These are phyloP conservation scores for Aspergillus floridensis DNA, from an alignment of 2,329 filamentous ascomycete genomes.

Conservation along the genomic window DNA sequence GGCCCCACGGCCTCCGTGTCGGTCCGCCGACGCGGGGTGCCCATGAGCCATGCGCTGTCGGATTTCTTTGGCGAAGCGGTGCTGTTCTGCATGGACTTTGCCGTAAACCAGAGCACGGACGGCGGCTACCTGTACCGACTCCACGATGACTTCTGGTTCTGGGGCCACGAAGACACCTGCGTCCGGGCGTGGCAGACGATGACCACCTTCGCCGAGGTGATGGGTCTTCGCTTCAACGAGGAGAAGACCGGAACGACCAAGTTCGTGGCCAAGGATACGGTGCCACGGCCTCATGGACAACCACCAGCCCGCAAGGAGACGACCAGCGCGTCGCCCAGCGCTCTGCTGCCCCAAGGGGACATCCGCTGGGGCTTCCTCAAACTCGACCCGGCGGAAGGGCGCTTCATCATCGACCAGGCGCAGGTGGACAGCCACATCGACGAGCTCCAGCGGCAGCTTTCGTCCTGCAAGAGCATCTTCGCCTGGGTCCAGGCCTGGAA, in stretches of 20 bases:
- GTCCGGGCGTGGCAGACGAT: conserved; percentile 60
- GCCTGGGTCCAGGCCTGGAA: conserved; percentile 62
- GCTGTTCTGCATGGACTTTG: conserved; percentile 64
- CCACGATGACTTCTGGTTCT: conserved; percentile 67
- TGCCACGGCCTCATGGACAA: not conserved
- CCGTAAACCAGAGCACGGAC: conserved; percentile 57
- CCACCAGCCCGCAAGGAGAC: no score
- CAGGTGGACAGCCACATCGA: conserved; percentile 60
- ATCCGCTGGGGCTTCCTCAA: conserved; percentile 61
- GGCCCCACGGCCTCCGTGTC: conserved; percentile 45
- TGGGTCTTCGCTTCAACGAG: conserved; percentile 58
- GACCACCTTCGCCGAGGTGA: conserved; percentile 52
- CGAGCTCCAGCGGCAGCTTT: conserved; percentile 59
- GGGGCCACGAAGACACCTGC: conserved; percentile 56
- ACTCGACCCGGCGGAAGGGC: conserved; percentile 52
- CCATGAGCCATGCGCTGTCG: conserved; percentile 59
- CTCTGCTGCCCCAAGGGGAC: conserved; percentile 50
- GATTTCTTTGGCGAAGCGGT: conserved; percentile 60
- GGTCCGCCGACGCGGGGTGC: conserved; percentile 56
- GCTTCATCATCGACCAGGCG: conserved; percentile 59
- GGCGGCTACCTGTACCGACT: conserved; percentile 60
- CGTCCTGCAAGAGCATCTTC: conserved; percentile 55
- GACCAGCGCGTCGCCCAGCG: conserved; percentile 3
- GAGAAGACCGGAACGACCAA: conserved; percentile 57
- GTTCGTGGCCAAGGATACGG: conserved; percentile 27